Base-by-base conservation (phyloP, 805 yeast genomes). In the Metschnikowia picachoensis region DNA sequence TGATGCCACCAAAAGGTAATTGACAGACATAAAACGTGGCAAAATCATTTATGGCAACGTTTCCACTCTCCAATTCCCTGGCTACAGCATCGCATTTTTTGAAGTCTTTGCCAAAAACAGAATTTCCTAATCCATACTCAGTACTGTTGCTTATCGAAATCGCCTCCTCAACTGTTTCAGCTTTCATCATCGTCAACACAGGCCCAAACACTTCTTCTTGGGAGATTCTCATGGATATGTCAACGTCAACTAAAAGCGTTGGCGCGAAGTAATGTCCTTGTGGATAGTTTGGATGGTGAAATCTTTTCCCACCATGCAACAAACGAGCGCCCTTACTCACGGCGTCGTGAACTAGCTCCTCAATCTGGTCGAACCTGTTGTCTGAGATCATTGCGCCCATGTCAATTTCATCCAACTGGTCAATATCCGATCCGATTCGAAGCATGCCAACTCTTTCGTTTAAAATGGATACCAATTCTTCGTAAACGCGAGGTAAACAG, bases 21-120 rank as follows among this genome's bases (percentile, higher is more conserved):
- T 94, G 99, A 55, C 97, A 91, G 31, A 94, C 88, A 60, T 91
- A 89, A 61, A 82, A 94, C 0, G 98, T 92, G 8, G 98, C 99
- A 73, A 94, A 94, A 70, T 94, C 99, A 65, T 94, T 94, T 51
- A 94, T 87, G 8, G 99, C 97, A 39, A 94, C 95, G 60, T 91
- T 94, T 20, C 99, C 99, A 36, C 91, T 77, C 32, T 81, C 76
- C 55, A 94, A 66, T 8, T 68, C 63, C 55, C 81, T 73, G 11
- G 91, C 87, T 29, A 89, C 80, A 40, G 70, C 67, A 58, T 82
- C 79, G 48, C 90, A 77, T 43, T 76, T 78, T 7, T 63, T 57
- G 61, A 78, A 78, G 56, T 78, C 73, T 15, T 72, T 70, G 27
- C 97, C 95, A 66, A 91, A 94, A 0, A 94, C 85, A 0, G 98